Base-by-base conservation (phyloP, 306 rosid genomes). In the Styphnolobium japonicum region DNA sequence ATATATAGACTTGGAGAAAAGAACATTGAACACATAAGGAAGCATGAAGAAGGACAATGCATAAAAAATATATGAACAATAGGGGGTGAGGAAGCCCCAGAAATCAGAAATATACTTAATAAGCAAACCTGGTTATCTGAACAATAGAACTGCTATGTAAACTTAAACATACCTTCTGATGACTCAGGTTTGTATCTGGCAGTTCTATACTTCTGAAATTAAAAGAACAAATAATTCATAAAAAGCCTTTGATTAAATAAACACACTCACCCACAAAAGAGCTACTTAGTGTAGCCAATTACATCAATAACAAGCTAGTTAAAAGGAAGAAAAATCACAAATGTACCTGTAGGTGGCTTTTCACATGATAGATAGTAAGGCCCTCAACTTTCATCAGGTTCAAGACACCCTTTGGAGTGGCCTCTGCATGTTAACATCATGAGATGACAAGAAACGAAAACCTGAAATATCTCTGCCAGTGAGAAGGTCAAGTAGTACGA, bases 291-390 rank as follows among this genome's bases (percentile, higher is more conserved):
- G 71, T 34, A 85, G 77, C n/a, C 19, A 18, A 36, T 19, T 51
- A 49, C 11, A 60, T 15, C 11, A 84, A 78, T 34, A 37, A 65
- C 33, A 40, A 39, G 36, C 48, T 45, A 67, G 73, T 55, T 11
- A 45, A 27, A 51, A 22, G 57, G 79, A 68, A 46, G 77, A 11
- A 25, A 81, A 21, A 40, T 56, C 46, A 48, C 7, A 22, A 31
- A 80, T 64, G 39, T 76, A 90, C 97, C 90, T 92, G 97, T n/a
- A 92, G 85, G 82, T 92, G 97, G 85, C 97, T 92, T 85, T 92
- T 92, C 52, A 92, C 92, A 74, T 92, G 94, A 87, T 92, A 92
- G 51, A 92, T 92, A 31, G 97, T 92, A 77, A 92, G 89, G 71
- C 90, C 84, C 49, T 89, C 89, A 82, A 85, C 90, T 80, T 85